phyloP scores from a whole-genome alignment of 345 rosid genomes.

The Raphanus raphanistrum region DNA sequence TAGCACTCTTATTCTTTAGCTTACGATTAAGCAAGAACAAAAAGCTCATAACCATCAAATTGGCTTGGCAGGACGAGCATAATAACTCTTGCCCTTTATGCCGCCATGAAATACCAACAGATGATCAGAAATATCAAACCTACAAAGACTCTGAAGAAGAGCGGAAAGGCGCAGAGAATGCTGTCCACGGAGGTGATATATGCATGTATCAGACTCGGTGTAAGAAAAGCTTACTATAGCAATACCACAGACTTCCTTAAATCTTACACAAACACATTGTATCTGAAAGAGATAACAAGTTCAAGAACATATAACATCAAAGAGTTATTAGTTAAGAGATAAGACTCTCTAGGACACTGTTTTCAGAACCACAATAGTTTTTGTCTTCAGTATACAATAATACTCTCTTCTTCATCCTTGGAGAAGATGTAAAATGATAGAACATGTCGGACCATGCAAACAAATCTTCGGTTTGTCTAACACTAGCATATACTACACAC shows the following conservation, averaged over 20 bases:
- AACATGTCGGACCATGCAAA: slow-evolving; percentile 23
- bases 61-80: slow-evolving; percentile 70
- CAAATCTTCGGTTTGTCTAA: neutral
- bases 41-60: neutral
- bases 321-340: neutral
- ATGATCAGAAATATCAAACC: slow-evolving; percentile 84
- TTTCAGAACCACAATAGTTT: neutral
- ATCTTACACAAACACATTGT: neutral
- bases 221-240: neutral
- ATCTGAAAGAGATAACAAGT: neutral
- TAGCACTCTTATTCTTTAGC: neutral
- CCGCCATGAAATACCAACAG: slow-evolving; percentile 79
- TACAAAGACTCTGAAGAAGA: slow-evolving; percentile 90
- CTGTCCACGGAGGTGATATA: slow-evolving; percentile 84
- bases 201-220: slow-evolving; percentile 44
- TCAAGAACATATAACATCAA: slow-evolving; percentile 17
- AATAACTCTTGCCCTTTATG: slow-evolving; percentile 99
- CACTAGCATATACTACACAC: slow-evolving; percentile 18
- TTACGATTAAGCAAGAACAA: neutral
- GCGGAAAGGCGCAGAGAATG: slow-evolving; percentile 89
- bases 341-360: neutral
- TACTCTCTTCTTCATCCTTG: neutral
- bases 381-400: neutral
- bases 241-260: neutral
- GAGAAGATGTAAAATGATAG: neutral